These are phyloP conservation scores for Pelargonium australe DNA, from an alignment of 441 rosid genomes.

Conservation along the genomic window DNA sequence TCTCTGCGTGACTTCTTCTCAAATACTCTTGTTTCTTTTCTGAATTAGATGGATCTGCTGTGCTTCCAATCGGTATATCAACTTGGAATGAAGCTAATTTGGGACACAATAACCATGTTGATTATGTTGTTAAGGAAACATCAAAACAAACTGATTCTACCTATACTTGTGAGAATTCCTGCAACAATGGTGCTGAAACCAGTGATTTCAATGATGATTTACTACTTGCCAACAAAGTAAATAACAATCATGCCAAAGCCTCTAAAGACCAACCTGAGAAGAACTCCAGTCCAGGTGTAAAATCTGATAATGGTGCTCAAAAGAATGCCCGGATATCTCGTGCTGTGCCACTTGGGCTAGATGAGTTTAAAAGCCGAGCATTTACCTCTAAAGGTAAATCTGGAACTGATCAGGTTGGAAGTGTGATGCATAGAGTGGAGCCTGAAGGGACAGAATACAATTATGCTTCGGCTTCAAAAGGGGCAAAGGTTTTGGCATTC, in stretches of 20 bases:
- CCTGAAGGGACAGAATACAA: constrained; percentile 83
- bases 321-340: constrained; percentile 46
- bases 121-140: constrained; percentile 27
- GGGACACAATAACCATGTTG: constrained; percentile 18
- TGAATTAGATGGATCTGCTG: constrained; percentile 37
- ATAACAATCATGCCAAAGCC: constrained; percentile 18
- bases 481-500: constrained; percentile 67
- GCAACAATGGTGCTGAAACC: constrained; percentile 25
- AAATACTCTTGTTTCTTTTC: constrained; percentile 14
- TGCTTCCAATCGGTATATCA: constrained; percentile 24
- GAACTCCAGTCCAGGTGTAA: constrained; percentile 27
- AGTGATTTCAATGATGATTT: constrained; percentile 19
- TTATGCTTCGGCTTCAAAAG: constrained; percentile 82
- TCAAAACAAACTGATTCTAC: constrained; percentile 25
- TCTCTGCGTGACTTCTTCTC: background rate
- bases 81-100: constrained; percentile 28
- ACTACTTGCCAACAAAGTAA: constrained; percentile 26
- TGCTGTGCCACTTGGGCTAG: constrained; percentile 62
- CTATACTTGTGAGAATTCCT: constrained; percentile 14
- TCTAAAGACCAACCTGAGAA: constrained; percentile 28
- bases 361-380: constrained; percentile 70
- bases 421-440: constrained; percentile 70
- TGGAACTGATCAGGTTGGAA: constrained; percentile 50
- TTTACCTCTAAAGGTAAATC: constrained; percentile 53
- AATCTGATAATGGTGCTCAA: constrained; percentile 26